phyloP scores from a whole-genome alignment of 495 filamentous ascomycete genomes.

The Podospora pseudopauciseta region DNA sequence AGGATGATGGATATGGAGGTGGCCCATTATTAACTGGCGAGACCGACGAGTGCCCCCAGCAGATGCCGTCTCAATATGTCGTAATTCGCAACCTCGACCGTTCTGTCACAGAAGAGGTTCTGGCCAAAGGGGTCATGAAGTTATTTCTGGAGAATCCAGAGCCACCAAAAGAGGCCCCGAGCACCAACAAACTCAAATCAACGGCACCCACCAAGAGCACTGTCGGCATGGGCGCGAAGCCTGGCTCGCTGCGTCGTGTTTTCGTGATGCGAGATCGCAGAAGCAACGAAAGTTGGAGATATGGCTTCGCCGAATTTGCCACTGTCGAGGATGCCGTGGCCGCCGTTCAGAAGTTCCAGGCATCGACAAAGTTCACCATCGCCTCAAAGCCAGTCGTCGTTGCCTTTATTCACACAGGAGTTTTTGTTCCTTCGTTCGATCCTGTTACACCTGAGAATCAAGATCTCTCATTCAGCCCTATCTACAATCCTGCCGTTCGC shows the following conservation, averaged over 20 bases:
- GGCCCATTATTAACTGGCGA: conserved; percentile 58
- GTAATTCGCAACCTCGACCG: conserved; percentile 72
- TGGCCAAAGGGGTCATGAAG: conserved; percentile 77
- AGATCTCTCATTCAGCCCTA: conserved; percentile 67
- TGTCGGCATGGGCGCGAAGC: conserved; percentile 65
- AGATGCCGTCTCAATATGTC: conserved; percentile 74
- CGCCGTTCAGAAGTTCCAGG: conserved; percentile 69
- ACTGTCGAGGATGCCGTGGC: conserved; percentile 70
- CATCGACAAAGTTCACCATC: conserved; percentile 80
- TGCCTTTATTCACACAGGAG: conserved; percentile 80
- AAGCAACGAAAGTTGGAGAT: conserved; percentile 76
- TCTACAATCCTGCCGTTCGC: conserved; percentile 64
- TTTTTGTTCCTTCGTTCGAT: conserved; percentile 75
- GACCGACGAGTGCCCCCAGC: conserved; percentile 74
- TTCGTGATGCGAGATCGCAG: conserved; percentile 73
- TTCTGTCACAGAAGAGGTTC: conserved; percentile 69
- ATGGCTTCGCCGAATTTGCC: conserved; percentile 88
- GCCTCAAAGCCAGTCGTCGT: conserved; percentile 70
- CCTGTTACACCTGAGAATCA: conserved; percentile 47
- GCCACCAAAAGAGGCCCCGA: conserved; percentile 35
- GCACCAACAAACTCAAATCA: conserved; percentile 59
- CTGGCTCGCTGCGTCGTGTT: conserved; percentile 72
- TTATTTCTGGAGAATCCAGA: conserved; percentile 54
- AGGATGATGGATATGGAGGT: conserved; percentile 24
- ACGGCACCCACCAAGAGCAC: conserved; percentile 71